phyloP scores from a whole-genome alignment of 257 asterid species.

The Scutellaria baicalensis region DNA sequence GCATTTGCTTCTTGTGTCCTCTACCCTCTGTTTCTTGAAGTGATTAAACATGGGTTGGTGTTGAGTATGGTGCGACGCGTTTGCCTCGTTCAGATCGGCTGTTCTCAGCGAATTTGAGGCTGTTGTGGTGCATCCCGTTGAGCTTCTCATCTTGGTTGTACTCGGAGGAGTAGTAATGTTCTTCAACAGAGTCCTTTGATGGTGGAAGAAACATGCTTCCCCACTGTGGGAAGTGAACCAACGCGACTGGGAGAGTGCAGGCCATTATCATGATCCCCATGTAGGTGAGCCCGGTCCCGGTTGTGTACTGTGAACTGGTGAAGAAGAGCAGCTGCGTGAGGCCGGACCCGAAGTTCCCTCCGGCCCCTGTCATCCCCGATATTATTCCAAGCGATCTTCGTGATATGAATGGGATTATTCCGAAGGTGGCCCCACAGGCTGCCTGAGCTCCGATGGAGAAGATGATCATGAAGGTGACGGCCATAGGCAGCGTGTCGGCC shows the following conservation, averaged over 20 bases:
- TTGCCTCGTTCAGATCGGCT: slow-evolving; percentile 29
- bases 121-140: slow-evolving; percentile 21
- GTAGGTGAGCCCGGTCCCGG: slow-evolving; percentile 18
- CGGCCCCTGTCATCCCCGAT: slow-evolving; percentile 44
- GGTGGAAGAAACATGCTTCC: slow-evolving; percentile 43
- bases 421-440: slow-evolving; percentile 39
- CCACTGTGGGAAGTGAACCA: slow-evolving; percentile 41
- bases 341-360: slow-evolving; percentile 42
- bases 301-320: slow-evolving; percentile 19
- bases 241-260: slow-evolving; percentile 32
- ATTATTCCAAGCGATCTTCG: slow-evolving; percentile 37
- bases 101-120: slow-evolving; percentile 31
- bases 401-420: slow-evolving; percentile 31
- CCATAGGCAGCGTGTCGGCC: slow-evolving; percentile 30
- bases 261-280: slow-evolving; percentile 48
- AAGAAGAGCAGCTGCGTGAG: slow-evolving; percentile 33
- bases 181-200: slow-evolving; percentile 11
- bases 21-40: too few relatives aligned
- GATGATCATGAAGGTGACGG: slow-evolving; percentile 45
- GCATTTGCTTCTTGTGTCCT: too few relatives aligned
- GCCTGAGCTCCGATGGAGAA: slow-evolving; percentile 50
- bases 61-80: slow-evolving; percentile 19
- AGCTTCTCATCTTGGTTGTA: slow-evolving; percentile 20
- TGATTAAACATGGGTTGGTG: slow-evolving; percentile 16
- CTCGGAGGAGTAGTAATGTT: slow-evolving; percentile 20